phyloP scores from a whole-genome alignment of 106 monocot genomes.

The Dendrobium huoshanense region DNA sequence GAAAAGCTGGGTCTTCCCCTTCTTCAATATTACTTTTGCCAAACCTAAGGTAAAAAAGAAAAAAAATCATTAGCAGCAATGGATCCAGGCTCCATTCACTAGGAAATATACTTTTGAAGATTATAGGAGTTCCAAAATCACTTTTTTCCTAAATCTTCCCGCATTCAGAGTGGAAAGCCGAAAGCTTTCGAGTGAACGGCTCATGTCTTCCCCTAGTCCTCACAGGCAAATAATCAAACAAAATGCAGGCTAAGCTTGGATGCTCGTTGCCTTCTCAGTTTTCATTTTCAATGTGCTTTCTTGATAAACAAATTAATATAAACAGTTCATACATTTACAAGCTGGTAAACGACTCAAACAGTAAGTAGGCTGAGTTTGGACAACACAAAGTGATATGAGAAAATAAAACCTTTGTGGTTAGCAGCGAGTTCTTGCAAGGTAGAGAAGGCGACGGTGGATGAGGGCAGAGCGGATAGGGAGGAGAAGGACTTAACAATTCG shows the following conservation, averaged over 20 bases:
- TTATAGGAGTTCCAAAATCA: background rate
- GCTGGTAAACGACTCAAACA: too few species aligned
- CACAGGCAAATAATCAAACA: background rate
- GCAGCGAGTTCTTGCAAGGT: conserved; percentile 49
- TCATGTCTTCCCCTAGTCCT: background rate
- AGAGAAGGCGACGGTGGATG: conserved; percentile 14
- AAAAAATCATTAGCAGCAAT: background rate
- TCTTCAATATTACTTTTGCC: conserved; percentile 87
- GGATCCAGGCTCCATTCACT: background rate
- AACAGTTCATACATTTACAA: too few species aligned
- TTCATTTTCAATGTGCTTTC: too few species aligned
- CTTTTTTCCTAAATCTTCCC: background rate
- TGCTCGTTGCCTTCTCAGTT: too few species aligned
- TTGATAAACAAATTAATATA: too few species aligned
- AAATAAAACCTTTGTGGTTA: conserved; percentile 42
- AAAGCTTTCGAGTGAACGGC: background rate
- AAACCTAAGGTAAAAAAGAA: conserved; percentile 40
- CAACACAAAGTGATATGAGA: background rate
- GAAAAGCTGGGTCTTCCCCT: conserved; percentile 89
- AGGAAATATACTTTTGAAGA: background rate
- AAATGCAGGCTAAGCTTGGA: too few species aligned
- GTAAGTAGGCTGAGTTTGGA: background rate
- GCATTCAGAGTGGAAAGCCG: background rate
- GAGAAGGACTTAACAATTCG: conserved; percentile 34
- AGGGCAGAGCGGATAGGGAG: conserved; percentile 2